phyloP scores from a whole-genome alignment of 2,329 filamentous ascomycete species.

The Taxawa tesnikishii region DNA sequence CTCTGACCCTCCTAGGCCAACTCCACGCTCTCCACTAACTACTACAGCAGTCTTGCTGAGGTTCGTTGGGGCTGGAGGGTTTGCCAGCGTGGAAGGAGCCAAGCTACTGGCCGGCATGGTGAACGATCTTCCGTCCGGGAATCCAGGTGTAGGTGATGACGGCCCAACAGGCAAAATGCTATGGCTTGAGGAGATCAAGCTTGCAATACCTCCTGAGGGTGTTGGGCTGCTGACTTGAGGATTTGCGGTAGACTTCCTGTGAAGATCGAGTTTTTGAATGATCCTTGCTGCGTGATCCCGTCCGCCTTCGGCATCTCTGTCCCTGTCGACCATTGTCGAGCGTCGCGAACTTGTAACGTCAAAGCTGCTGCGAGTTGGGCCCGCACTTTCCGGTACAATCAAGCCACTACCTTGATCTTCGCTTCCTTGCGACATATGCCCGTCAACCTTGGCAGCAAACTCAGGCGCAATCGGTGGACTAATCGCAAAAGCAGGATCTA shows the following conservation, averaged over 20 bases:
- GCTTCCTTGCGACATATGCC: conserved; percentile 41
- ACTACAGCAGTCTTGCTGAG: conserved; percentile 78
- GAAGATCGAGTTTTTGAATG: conserved; percentile 84
- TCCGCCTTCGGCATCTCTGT: conserved; percentile 55
- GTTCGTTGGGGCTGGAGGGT: conserved; percentile 70
- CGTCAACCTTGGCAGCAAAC: conserved; percentile 74
- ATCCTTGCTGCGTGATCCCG: conserved; percentile 77
- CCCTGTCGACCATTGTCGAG: conserved; percentile 37
- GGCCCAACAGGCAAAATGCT: conserved; percentile 58
- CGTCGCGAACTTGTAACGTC: conserved; percentile 40
- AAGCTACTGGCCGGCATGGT: conserved; percentile 50
- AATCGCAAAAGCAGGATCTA: conserved; percentile 78
- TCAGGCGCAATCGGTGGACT: conserved; percentile 79
- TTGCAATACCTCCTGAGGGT: conserved; percentile 59
- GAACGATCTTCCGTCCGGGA: conserved; percentile 11
- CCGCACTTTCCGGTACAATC: conserved; percentile 45
- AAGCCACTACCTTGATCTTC: conserved; percentile 50
- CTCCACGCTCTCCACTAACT: conserved; percentile 62
- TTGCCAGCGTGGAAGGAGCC: conserved; percentile 71
- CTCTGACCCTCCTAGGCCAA: conserved; percentile 46
- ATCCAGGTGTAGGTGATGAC: conserved; percentile 24
- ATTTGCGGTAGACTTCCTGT: conserved; percentile 61
- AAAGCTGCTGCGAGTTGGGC: conserved; percentile 54
- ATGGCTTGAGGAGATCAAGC: conserved; percentile 75
- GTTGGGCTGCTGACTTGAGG: conserved; percentile 28